Conservation (phyloP, 2,329 filamentous ascomycete genomes). For the Cordyceps farinosa region DNA sequence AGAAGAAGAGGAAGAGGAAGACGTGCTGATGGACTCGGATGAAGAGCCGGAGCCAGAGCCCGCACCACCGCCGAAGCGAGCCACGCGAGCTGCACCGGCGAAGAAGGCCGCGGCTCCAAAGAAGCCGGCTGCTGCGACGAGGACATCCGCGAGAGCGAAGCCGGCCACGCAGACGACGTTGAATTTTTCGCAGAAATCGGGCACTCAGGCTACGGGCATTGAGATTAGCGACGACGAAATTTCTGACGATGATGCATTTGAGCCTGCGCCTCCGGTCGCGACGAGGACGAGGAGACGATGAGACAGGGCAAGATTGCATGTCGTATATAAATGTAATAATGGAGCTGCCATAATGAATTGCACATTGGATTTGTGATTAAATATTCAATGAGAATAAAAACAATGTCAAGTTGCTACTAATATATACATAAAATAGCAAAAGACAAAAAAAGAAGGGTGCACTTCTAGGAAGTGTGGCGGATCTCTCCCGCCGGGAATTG, state of each 20-base stretch:
- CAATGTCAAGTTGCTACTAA: too few species aligned
- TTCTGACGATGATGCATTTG: slow-evolving; percentile 59
- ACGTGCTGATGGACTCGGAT: slow-evolving; percentile 53
- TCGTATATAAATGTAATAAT: slow-evolving; percentile 6
- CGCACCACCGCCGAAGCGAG: slow-evolving; percentile 27
- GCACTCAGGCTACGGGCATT: slow-evolving; percentile 45
- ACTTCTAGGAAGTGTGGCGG: slow-evolving; percentile 17
- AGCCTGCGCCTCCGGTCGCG: slow-evolving; percentile 42
- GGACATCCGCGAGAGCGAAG: slow-evolving; percentile 28
- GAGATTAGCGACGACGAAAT: slow-evolving; percentile 66
- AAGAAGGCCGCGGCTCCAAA: slow-evolving; percentile 15
- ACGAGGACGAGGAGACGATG: slow-evolving; percentile 32
- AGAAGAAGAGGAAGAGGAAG: slow-evolving; percentile 31
- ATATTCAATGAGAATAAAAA: background rate
- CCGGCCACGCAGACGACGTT: slow-evolving; percentile 52
- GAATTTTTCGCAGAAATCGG: slow-evolving; percentile 45
- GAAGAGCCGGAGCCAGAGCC: slow-evolving; percentile 39
- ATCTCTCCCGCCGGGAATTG: slow-evolving; percentile 25
- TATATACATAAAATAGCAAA: background rate
- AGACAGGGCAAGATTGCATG: background rate
- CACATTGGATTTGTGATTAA: background rate
- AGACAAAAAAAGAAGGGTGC: slow-evolving; percentile 1
- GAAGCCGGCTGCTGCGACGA: slow-evolving; percentile 23
- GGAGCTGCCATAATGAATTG: background rate
- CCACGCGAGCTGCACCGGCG: slow-evolving; percentile 17